These are phyloP conservation scores for Keqinozyma sinolaborantium DNA, from an alignment of 1,139 yeast species.

Conservation along the genomic window DNA sequence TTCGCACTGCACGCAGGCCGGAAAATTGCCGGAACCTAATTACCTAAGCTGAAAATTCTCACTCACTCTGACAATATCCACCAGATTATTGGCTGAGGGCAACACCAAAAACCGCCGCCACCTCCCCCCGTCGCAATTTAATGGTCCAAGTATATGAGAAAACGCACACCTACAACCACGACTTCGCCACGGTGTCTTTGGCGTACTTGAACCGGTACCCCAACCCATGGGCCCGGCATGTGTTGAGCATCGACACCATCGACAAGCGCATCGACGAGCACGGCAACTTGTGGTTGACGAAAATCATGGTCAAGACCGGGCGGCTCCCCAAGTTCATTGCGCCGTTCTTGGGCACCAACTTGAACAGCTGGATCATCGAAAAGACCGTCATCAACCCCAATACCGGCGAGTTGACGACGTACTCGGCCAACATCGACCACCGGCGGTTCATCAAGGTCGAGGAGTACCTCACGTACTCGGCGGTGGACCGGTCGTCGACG, in stretches of 20 bases:
- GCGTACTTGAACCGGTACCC: slow-evolving; percentile 88
- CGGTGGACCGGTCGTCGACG: slow-evolving; percentile 25
- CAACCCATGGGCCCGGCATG: slow-evolving; percentile 89
- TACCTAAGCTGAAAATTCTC: no score
- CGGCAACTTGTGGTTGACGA: slow-evolving; percentile 70
- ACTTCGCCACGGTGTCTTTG: slow-evolving; percentile 69
- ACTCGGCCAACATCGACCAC: slow-evolving; percentile 86
- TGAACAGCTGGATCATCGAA: slow-evolving; percentile 85
- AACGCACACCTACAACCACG: slow-evolving; percentile 54
- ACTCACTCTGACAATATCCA: no score
- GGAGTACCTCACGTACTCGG: slow-evolving; percentile 57
- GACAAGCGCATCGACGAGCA: slow-evolving; percentile 53
- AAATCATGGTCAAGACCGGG: slow-evolving; percentile 77
- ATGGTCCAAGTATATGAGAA: slow-evolving; percentile 71
- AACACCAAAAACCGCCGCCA: no score
- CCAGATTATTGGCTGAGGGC: no score
- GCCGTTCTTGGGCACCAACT: slow-evolving; percentile 70
- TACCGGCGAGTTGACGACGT: slow-evolving; percentile 54
- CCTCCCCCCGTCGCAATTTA: no score
- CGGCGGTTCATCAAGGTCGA: slow-evolving; percentile 75
- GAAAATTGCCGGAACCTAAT: no score
- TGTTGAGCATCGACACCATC: slow-evolving; percentile 77
- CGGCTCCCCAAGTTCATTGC: slow-evolving; percentile 76
- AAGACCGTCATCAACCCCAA: slow-evolving; percentile 70
- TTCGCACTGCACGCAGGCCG: no score